phyloP scores from a whole-genome alignment of 1,139 yeast species.

The Candida sp. region DNA sequence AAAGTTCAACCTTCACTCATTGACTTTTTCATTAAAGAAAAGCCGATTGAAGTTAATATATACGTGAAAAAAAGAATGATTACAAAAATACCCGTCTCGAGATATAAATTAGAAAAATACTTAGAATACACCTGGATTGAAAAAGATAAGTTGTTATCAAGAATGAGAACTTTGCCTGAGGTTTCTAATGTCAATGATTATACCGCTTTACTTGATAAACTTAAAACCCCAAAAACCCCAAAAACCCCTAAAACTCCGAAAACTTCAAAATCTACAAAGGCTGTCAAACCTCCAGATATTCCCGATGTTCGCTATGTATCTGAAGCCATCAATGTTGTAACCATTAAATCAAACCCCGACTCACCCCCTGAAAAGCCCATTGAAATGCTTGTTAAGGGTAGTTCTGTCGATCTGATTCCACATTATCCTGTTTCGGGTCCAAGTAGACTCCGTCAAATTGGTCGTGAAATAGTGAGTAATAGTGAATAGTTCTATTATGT shows the following conservation, averaged over 20 bases:
- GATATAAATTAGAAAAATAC: conserved; percentile 62
- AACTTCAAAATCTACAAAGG: neutral
- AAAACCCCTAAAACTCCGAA: neutral
- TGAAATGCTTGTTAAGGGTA: neutral
- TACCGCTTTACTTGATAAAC: neutral
- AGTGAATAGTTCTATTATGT: neutral
- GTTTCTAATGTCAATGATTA: conserved; percentile 1
- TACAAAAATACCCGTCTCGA: conserved; percentile 48
- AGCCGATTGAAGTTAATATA: conserved; percentile 42
- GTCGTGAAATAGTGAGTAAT: neutral
- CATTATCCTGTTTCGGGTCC: neutral
- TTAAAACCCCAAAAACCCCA: neutral
- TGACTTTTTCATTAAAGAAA: conserved; percentile 47
- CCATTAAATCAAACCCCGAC: neutral
- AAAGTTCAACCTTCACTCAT: conserved; percentile 50
- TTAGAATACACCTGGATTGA: conserved; percentile 68
- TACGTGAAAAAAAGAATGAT: conserved; percentile 47
- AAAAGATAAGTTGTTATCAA: conserved; percentile 44
- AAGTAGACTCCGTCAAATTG: neutral
- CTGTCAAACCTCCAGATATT: neutral
- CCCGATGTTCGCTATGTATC: neutral
- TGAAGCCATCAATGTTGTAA: neutral
- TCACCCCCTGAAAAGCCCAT: neutral
- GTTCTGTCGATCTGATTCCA: neutral
- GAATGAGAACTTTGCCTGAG: conserved; percentile 1